Percentiles rank a stretch among this genome's conserved stretches.
These are phyloP conservation scores for Cyclotella kingstonii DNA, from an alignment of 108 stramenopile genomes.

Conservation along the genomic window DNA sequence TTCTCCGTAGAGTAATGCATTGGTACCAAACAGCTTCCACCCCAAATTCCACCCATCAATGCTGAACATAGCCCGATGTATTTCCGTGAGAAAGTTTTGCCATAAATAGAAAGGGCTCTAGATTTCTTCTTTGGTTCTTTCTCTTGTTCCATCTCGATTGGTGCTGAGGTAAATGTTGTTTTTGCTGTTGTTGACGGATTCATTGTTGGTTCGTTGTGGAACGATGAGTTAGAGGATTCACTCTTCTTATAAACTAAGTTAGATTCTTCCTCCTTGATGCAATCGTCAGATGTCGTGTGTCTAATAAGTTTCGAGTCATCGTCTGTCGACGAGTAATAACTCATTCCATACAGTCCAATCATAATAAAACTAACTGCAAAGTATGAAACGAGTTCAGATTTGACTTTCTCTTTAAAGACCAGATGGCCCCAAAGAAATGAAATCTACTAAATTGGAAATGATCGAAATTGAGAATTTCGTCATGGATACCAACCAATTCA, in stretches of 20 bases:
- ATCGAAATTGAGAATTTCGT: no score
- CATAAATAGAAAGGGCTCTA: conserved; percentile 14
- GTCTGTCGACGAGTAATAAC: conserved; percentile 53
- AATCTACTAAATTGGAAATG: conserved; percentile 10
- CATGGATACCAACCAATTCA: no score
- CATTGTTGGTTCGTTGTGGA: background rate
- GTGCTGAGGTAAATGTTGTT: background rate
- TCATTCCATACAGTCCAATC: conserved; percentile 70
- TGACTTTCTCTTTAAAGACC: conserved; percentile 57
- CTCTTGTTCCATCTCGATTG: conserved; percentile 7
- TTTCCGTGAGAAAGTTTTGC: conserved; percentile 20
- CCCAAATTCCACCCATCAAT: conserved; percentile 46
- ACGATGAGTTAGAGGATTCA: conserved; percentile 1
- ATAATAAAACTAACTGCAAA: conserved; percentile 51
- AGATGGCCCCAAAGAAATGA: conserved; percentile 78
- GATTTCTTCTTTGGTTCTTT: background rate
- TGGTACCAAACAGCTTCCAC: conserved; percentile 49
- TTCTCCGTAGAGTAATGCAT: conserved; percentile 48
- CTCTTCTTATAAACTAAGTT: conserved; percentile 16
- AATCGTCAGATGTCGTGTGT: background rate
- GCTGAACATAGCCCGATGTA: conserved; percentile 35
- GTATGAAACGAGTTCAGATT: conserved; percentile 14
- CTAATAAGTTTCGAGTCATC: background rate
- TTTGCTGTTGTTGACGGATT: background rate
- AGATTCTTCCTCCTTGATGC: conserved; percentile 13